Evolutionary conservation across 352 stramenopile species (phyloP).

Genomic region (Phytophthora cryptogea): DNA sequence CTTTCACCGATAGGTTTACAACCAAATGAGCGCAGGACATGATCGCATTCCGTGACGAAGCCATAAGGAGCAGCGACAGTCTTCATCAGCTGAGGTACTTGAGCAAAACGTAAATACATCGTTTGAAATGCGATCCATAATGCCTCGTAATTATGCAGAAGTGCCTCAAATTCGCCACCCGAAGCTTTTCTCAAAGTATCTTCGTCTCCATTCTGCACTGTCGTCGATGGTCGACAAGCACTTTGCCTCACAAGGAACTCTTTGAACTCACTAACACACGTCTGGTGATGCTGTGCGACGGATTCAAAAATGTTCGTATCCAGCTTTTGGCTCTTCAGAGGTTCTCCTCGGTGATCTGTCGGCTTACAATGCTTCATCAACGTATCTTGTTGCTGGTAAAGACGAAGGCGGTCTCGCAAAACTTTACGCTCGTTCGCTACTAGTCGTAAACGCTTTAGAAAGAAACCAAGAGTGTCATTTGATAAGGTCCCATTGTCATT

Average conservation of each 20-base stretch:
- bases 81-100: neutral
- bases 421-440: conserved; percentile 18
- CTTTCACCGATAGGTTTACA: neutral
- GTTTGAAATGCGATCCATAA: conserved; percentile 34
- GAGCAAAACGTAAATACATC: conserved; percentile 11
- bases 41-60: neutral
- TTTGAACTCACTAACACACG: conserved; percentile 26
- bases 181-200: neutral
- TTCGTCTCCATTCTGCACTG: neutral
- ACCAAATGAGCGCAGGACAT: conserved; percentile 10
- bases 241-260: conserved; percentile 5
- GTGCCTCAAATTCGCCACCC: conserved; percentile 13
- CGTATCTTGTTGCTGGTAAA: conserved; percentile 21
- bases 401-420: conserved; percentile 17
- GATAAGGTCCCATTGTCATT: neutral
- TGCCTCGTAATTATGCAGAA: conserved; percentile 29
- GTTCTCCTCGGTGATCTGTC: neutral
- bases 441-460: conserved; percentile 21
- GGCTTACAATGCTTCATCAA: conserved; percentile 8
- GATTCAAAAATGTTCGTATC: conserved; percentile 7
- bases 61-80: neutral
- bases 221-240: neutral
- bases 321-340: neutral
- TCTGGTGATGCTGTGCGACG: conserved; percentile 22
- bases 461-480: conserved; percentile 6